These are phyloP conservation scores for Cerrena zonata DNA, from an alignment of 1,284 basidiomycete species.

Conservation along the genomic window DNA sequence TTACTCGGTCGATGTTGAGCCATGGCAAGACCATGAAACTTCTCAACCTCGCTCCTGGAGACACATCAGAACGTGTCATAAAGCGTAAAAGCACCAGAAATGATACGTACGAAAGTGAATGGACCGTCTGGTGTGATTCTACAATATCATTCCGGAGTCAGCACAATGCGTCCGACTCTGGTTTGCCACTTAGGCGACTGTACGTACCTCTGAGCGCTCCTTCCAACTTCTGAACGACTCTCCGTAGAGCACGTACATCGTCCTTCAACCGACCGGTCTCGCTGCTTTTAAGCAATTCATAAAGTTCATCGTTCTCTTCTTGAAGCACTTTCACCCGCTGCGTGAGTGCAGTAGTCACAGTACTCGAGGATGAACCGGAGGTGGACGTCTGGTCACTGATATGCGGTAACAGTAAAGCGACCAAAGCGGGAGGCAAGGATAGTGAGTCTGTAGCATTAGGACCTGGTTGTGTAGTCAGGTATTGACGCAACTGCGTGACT, in stretches of 20 bases:
- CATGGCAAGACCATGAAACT: slow-evolving; percentile 58
- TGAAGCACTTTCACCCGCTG: slow-evolving; percentile 67
- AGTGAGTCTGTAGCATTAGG: slow-evolving; percentile 54
- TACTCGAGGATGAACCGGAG: slow-evolving; percentile 41
- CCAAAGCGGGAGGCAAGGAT: slow-evolving; percentile 60
- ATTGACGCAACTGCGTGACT: slow-evolving; percentile 57
- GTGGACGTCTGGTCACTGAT: slow-evolving; percentile 38
- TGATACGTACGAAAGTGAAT: slow-evolving; percentile 60
- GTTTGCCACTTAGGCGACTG: too few relatives aligned
- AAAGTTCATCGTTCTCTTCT: slow-evolving; percentile 67
- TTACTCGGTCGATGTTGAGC: slow-evolving; percentile 33
- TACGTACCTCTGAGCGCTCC: slow-evolving; percentile 64
- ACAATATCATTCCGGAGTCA: too few relatives aligned
- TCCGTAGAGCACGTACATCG: slow-evolving; percentile 63
- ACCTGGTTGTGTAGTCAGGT: slow-evolving; percentile 52
- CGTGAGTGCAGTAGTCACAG: slow-evolving; percentile 63
- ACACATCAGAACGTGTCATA: slow-evolving; percentile 9
- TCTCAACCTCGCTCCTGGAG: slow-evolving; percentile 56
- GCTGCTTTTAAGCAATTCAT: slow-evolving; percentile 60
- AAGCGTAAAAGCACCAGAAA: background rate
- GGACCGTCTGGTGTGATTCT: slow-evolving; percentile 72
- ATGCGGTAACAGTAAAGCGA: slow-evolving; percentile 62
- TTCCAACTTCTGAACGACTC: slow-evolving; percentile 62
- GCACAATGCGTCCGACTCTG: slow-evolving; percentile 5
- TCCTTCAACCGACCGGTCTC: slow-evolving; percentile 74